Evolutionary conservation across 2,329 filamentous ascomycete genomes (phyloP).

Genomic region (Verticillium klebahnii): DNA sequence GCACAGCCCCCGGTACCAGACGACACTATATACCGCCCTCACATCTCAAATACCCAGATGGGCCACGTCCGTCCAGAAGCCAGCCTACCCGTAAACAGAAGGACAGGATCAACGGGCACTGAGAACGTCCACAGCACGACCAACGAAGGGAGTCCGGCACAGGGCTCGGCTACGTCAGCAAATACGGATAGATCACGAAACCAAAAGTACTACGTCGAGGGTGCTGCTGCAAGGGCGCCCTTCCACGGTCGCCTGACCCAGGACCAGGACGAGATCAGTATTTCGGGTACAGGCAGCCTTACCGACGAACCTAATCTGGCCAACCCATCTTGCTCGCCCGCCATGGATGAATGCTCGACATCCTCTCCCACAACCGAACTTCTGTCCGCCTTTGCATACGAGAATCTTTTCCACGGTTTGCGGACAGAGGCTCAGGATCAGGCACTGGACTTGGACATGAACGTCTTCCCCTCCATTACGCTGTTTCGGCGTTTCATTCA

Average conservation of each 20-base stretch:
- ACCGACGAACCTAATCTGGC: background rate
- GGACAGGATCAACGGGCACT: background rate
- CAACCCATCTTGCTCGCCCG: background rate
- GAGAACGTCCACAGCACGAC: background rate
- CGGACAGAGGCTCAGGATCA: background rate
- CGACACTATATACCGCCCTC: background rate
- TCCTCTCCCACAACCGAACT: background rate
- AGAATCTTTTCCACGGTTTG: background rate
- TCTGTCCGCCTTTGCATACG: background rate
- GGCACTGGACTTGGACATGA: background rate
- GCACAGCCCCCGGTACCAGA: background rate
- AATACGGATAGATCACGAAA: background rate
- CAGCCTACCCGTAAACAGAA: background rate
- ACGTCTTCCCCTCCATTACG: background rate
- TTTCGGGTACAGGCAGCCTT: background rate
- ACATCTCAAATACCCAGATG: background rate
- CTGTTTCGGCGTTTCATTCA: conserved; percentile 3
- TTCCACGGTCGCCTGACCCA: conserved; percentile 2
- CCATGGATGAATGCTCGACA: background rate
- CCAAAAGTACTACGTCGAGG: conserved; percentile 4
- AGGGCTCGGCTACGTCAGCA: background rate
- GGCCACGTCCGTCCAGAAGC: too few relatives aligned
- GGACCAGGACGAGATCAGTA: background rate
- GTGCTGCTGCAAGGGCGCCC: conserved; percentile 2
- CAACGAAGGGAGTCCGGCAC: background rate